Conservation (phyloP, 208 protist species). For the Novymonas esmeraldas region DNA sequence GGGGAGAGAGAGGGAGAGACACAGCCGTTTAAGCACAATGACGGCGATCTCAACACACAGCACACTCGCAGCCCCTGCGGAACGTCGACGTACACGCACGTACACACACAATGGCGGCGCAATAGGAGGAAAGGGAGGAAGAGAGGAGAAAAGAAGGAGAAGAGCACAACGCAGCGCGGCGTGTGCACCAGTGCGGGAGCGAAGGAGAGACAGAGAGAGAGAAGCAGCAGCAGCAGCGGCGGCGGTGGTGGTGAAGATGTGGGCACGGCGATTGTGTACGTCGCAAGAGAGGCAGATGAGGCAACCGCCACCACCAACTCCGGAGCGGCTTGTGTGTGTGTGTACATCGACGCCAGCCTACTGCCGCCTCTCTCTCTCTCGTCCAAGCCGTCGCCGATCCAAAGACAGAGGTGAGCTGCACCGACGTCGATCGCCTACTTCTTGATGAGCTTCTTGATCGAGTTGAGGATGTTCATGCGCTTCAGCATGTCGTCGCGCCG, state of each 20-base stretch:
- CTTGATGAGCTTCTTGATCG: slow-evolving; percentile 30
- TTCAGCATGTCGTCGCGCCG: slow-evolving; percentile 49
- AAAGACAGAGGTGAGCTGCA: not conserved
- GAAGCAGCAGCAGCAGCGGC: too few species aligned
- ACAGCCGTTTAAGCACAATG: too few species aligned
- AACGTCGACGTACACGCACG: not conserved
- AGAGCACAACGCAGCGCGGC: not conserved
- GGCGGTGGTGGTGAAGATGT: too few species aligned
- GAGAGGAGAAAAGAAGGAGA: slow-evolving; percentile 8
- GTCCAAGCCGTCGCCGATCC: not conserved
- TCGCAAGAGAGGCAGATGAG: too few species aligned
- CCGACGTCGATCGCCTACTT: not conserved
- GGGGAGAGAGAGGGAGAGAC: too few species aligned
- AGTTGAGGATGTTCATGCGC: slow-evolving; percentile 56
- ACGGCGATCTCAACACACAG: too few species aligned
- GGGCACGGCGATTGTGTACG: too few species aligned
- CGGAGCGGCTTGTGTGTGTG: too few species aligned
- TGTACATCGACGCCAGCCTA: too few species aligned
- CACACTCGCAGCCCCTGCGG: too few species aligned
- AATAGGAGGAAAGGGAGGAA: not conserved
- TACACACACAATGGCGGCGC: not conserved
- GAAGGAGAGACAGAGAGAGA: not conserved
- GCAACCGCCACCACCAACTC: too few species aligned
- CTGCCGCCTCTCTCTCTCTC: not conserved
- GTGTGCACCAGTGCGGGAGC: not conserved